These are phyloP conservation scores for Pseudotsuga menziesii DNA, from an alignment of 75 land plant species.

Conservation along the genomic window DNA sequence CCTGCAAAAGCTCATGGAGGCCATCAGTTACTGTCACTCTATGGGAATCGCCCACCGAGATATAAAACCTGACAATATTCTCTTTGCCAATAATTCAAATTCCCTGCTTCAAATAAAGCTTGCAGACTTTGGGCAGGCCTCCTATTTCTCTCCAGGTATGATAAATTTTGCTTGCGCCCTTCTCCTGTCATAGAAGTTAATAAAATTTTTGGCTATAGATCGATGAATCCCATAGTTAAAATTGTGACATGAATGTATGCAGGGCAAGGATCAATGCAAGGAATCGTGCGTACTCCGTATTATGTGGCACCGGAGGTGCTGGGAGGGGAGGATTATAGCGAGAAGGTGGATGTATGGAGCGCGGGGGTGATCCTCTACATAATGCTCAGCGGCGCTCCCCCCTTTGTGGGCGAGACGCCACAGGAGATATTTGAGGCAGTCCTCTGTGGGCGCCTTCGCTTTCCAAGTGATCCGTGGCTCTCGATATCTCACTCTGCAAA, in stretches of 20 bases:
- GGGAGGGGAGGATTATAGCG: slow-evolving; percentile 40
- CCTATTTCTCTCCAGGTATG: slow-evolving; percentile 18
- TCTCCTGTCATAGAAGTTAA: too few species aligned
- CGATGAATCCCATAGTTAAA: too few species aligned
- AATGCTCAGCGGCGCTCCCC: slow-evolving; percentile 58
- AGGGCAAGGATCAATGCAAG: slow-evolving; percentile 19
- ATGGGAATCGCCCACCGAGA: slow-evolving; percentile 56
- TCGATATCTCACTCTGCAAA: slow-evolving; percentile 32
- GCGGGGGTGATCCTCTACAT: slow-evolving; percentile 62
- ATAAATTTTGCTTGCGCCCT: too few species aligned
- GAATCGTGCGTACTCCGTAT: slow-evolving; percentile 65
- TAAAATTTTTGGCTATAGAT: too few species aligned
- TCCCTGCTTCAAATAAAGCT: slow-evolving; percentile 19
- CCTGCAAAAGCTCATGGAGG: slow-evolving; percentile 22
- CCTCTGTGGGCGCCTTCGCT: slow-evolving; percentile 47
- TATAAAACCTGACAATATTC: slow-evolving; percentile 59
- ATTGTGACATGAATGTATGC: neutral
- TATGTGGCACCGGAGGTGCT: slow-evolving; percentile 76
- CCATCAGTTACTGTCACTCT: slow-evolving; percentile 44
- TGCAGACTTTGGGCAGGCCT: slow-evolving; percentile 63
- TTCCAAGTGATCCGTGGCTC: slow-evolving; percentile 20
- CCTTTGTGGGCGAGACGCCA: slow-evolving; percentile 55
- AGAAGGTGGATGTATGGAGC: slow-evolving; percentile 78
- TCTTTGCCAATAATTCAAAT: slow-evolving; percentile 15
- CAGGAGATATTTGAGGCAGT: slow-evolving; percentile 60